Conservation (phyloP, 2,329 filamentous ascomycete species). For the Myriosclerotinia duriaeana region DNA sequence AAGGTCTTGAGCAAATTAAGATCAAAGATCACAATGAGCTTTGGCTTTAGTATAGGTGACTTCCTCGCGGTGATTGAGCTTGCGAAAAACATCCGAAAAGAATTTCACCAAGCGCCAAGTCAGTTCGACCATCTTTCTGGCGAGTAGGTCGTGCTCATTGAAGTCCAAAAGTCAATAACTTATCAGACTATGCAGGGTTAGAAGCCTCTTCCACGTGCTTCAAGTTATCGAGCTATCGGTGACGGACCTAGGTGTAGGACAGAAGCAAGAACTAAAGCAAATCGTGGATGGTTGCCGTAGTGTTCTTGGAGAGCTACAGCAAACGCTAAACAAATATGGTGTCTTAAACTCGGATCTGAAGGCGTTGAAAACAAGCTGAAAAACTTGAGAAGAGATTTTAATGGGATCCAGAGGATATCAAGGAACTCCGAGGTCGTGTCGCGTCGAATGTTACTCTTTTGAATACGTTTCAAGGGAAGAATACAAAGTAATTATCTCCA, state of each 20-base stretch:
- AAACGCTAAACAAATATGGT: conserved; percentile 20
- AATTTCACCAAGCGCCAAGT: conserved; percentile 36
- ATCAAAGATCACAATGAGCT: conserved; percentile 35
- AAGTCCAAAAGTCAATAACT: not conserved
- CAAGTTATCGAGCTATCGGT: conserved; percentile 28
- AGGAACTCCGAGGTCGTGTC: conserved; percentile 31
- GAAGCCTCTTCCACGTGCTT: conserved; percentile 24
- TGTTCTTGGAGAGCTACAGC: conserved; percentile 27
- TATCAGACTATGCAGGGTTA: conserved; percentile 12
- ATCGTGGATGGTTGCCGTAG: conserved; percentile 28
- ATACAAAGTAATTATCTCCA: not conserved
- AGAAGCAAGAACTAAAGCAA: conserved; percentile 30
- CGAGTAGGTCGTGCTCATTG: conserved; percentile 9
- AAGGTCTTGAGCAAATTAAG: not conserved
- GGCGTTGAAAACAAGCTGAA: conserved; percentile 25
- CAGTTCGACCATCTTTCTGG: conserved; percentile 32
- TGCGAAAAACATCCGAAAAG: conserved; percentile 35
- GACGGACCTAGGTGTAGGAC: conserved; percentile 27
- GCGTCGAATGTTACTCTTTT: conserved; percentile 35
- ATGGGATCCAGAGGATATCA: conserved; percentile 33
- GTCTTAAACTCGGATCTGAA: conserved; percentile 21
- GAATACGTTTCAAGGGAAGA: conserved; percentile 21
- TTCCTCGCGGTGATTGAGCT: conserved; percentile 37
- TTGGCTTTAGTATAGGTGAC: conserved; percentile 40
- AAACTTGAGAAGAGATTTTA: conserved; percentile 36